A percentile compares a stretch with the other conserved stretches of the same genome.
phyloP scores from a whole-genome alignment of 2,329 filamentous ascomycete species.

The Ophiocordyceps polyrhachis-furcata region DNA sequence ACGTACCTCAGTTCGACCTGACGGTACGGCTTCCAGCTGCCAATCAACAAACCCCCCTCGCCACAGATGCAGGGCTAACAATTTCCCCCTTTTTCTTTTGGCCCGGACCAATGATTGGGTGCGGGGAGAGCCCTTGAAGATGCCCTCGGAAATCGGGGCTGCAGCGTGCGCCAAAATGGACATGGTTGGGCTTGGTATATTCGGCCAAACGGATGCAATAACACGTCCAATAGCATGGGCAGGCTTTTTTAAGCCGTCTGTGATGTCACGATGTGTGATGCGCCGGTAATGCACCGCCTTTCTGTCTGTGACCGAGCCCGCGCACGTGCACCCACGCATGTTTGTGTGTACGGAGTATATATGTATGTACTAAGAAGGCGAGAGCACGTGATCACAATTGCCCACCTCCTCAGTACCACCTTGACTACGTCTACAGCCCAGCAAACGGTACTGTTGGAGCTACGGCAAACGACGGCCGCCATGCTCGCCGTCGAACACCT shows the following conservation, averaged over 20 bases:
- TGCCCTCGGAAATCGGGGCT: conserved; percentile 13
- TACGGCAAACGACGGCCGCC: background rate
- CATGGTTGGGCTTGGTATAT: background rate
- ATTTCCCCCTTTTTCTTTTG: background rate
- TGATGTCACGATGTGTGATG: too few species aligned
- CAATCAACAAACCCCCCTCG: conserved; percentile 4
- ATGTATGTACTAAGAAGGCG: too few species aligned
- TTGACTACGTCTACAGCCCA: too few species aligned
- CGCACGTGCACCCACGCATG: too few species aligned
- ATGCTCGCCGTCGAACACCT: background rate
- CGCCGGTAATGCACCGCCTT: too few species aligned
- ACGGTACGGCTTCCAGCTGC: background rate
- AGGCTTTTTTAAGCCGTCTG: too few species aligned
- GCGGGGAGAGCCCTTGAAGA: conserved; percentile 12
- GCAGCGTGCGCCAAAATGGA: conserved; percentile 10
- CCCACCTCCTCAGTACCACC: too few species aligned
- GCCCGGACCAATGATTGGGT: conserved; percentile 7
- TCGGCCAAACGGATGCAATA: too few species aligned
- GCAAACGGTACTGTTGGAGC: background rate
- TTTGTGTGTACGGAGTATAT: too few species aligned
- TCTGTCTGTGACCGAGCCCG: too few species aligned
- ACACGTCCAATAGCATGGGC: too few species aligned
- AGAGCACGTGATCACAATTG: too few species aligned
- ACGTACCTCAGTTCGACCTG: background rate
- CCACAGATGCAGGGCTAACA: conserved; percentile 5